These are phyloP conservation scores for Zymoseptoria passerinii DNA, from an alignment of 2,329 filamentous ascomycete genomes.

Conservation along the genomic window DNA sequence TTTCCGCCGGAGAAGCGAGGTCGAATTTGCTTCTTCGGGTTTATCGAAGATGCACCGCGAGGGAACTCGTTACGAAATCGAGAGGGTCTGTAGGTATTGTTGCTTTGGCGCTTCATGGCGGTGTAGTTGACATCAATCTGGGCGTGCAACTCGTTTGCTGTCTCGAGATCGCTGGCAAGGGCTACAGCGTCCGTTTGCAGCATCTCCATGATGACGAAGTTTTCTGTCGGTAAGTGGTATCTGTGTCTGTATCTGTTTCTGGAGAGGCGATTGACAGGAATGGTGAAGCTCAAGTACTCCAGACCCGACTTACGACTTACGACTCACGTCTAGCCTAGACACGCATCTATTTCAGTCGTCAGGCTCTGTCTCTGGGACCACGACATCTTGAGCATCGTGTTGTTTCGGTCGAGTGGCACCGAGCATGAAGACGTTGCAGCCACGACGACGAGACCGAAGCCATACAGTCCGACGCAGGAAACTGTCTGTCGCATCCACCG, in stretches of 20 bases:
- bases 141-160: neutral
- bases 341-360: neutral
- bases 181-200: neutral
- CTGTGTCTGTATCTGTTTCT: neutral
- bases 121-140: neutral
- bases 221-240: neutral
- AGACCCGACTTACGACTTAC: too few species aligned
- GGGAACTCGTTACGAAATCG: neutral
- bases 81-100: neutral
- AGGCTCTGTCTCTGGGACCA: neutral
- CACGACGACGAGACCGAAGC: neutral
- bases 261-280: neutral
- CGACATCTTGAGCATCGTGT: neutral
- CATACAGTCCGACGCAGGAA: neutral
- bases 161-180: neutral
- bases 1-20: neutral
- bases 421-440: neutral
- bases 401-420: neutral
- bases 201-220: neutral
- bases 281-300: neutral
- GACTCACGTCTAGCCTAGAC: neutral
- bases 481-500: neutral
- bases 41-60: neutral
- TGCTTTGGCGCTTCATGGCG: neutral
- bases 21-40: neutral